These are phyloP conservation scores for Silene uniflora DNA, from an alignment of 148 eudicot genomes.

Conservation along the genomic window DNA sequence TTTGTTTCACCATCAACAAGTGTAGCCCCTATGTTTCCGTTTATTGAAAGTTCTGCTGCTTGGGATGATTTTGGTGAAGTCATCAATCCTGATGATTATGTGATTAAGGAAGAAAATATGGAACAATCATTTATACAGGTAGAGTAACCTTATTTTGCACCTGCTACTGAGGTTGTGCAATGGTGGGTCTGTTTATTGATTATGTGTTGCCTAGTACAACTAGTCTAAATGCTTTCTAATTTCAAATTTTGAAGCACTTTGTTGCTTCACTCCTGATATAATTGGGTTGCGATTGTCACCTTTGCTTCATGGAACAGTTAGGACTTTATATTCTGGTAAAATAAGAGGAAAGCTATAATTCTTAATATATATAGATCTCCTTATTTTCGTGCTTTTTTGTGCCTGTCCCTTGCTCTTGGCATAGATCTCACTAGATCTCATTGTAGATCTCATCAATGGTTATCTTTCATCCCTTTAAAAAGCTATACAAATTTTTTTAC, in stretches of 20 bases:
- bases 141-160: constrained; percentile 10
- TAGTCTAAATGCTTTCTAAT: neutral
- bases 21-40: constrained; percentile 92
- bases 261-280: constrained; percentile 6
- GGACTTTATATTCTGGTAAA: neutral
- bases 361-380: neutral
- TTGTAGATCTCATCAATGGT: no score
- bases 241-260: neutral
- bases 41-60: constrained; percentile 51
- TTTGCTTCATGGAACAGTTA: neutral
- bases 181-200: neutral
- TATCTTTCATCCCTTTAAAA: neutral
- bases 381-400: neutral
- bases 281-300: neutral
- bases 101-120: constrained; percentile 81
- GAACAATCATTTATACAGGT: constrained; percentile 63
- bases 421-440: no score
- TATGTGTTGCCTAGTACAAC: constrained; percentile 5
- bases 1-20: constrained; percentile 74
- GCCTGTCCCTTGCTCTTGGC: neutral
- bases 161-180: neutral
- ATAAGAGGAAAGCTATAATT: neutral
- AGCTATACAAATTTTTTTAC: neutral
- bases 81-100: constrained; percentile 89
- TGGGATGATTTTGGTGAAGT: constrained; percentile 99